Base-by-base conservation (phyloP, 108 stramenopile species). In the Skeletonema tropicum region DNA sequence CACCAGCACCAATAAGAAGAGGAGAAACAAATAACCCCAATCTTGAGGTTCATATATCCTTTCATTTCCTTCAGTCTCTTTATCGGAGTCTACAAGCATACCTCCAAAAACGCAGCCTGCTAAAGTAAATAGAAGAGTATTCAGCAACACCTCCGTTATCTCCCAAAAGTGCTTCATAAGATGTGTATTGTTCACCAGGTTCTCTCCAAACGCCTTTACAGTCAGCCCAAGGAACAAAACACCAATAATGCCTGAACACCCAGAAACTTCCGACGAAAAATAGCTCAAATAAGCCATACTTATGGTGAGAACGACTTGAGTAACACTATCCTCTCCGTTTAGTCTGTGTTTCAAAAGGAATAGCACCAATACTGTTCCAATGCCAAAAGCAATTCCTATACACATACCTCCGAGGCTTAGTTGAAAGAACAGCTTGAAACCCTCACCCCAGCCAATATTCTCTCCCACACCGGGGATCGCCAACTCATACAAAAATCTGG, bases 61-160 rank as follows among this genome's bases (percentile, higher is more conserved):
- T n/a, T 45, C 42, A 15, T 45, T 45, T 15, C 4, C 42, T n/a
- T 11, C 42, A n/a, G 3, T 15, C 79, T 82, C 0, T 82, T 82
- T 26, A 85, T 59, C 68, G 86, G 57, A 15, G 35, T 62, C 61
- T 0, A 19, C 61, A 13, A 62, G n/a, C 46, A 62, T 52, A 2
- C 21, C n/a, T 17, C 61, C 61, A 57, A 57, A 62, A 10, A 62
- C 42, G n/a, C 46, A 8, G 61, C 61, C 64, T 21, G 67, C 94
- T 11, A 99, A 71, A 10, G 94, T 79, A 75, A 99, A 99, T 21
- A 99, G 83, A 11, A 97, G 45, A 9, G 98, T 98, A 71, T 97
- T 98, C 41, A 96, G 80, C 29, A 96, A 64, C 66, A 94, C 91
- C 71, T 94, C 96, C 32, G 90, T 45, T 5, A 98, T 31, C 0